Percentiles rank a stretch among this genome's conserved stretches.
phyloP scores from a whole-genome alignment of 345 rosid genomes.

The Aquilaria malaccensis region DNA sequence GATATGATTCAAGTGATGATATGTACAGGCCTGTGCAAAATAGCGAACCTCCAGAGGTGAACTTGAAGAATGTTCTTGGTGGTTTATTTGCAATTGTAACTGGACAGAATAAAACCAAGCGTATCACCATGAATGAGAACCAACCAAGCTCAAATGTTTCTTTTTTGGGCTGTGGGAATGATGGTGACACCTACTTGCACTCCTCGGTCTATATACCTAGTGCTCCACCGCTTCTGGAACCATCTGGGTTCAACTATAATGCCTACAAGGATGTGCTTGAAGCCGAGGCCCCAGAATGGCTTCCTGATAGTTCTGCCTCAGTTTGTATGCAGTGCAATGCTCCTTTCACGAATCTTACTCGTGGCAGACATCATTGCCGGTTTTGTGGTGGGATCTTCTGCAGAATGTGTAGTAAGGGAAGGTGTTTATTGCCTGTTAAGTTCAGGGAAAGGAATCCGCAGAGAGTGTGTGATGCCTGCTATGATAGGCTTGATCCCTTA shows the following conservation, averaged over 20 bases:
- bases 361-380: conserved; percentile 95
- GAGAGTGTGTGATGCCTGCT: conserved; percentile 90
- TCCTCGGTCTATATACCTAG: conserved; percentile 92
- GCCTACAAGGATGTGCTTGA: conserved; percentile 69
- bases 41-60: conserved; percentile 50
- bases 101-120: conserved; percentile 44
- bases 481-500: conserved; percentile 70
- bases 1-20: conserved; percentile 49
- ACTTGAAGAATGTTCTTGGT: conserved; percentile 68
- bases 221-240: conserved; percentile 88
- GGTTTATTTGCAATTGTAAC: conserved; percentile 82
- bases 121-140: conserved; percentile 20
- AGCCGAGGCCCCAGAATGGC: conserved; percentile 81
- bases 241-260: conserved; percentile 24
- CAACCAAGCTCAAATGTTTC: conserved; percentile 58
- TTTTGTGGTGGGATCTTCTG: conserved; percentile 93
- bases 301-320: conserved; percentile 77
- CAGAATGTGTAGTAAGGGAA: conserved; percentile 72
- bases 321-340: conserved; percentile 79
- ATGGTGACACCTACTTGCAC: conserved; percentile 73
- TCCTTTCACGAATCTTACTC: conserved; percentile 82
- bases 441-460: conserved; percentile 63
- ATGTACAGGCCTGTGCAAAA: conserved; percentile 10
- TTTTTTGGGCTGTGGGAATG: conserved; percentile 62
- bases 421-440: conserved; percentile 68